Conservation (phyloP, 306 rosid species). For the Hippophae tibetana region DNA sequence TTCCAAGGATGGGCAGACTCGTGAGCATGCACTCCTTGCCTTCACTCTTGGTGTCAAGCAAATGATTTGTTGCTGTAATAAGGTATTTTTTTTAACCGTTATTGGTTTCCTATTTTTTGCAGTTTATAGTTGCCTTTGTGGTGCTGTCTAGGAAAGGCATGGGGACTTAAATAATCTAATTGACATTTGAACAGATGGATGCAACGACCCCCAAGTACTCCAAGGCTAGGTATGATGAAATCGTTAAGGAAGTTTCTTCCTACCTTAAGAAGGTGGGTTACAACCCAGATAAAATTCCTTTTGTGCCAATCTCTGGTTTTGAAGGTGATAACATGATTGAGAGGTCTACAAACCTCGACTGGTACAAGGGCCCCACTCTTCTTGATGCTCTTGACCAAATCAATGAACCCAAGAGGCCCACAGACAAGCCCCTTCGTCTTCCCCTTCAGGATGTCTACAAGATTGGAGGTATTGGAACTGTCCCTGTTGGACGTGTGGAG, state of each 20-base stretch:
- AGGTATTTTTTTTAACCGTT: slow-evolving; percentile 24
- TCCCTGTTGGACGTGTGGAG: slow-evolving; percentile 91
- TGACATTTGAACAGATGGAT: slow-evolving; percentile 49
- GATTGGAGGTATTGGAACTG: slow-evolving; percentile 96
- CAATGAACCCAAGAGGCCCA: slow-evolving; percentile 75
- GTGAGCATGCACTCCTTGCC: slow-evolving; percentile 90
- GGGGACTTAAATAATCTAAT: not conserved
- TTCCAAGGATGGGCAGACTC: slow-evolving; percentile 95
- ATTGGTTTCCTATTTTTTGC: not conserved
- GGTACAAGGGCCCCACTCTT: slow-evolving; percentile 97
- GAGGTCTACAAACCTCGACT: slow-evolving; percentile 83
- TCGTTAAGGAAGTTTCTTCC: slow-evolving; percentile 86
- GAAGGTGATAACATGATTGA: slow-evolving; percentile 95
- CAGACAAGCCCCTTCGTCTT: slow-evolving; percentile 80
- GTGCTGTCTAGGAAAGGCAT: not conserved
- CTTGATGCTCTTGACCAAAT: slow-evolving; percentile 78
- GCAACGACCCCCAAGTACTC: slow-evolving; percentile 90
- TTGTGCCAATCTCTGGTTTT: slow-evolving; percentile 89
- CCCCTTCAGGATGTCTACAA: slow-evolving; percentile 97
- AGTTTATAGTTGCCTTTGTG: not conserved
- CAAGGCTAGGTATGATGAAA: slow-evolving; percentile 77
- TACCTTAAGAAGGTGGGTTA: slow-evolving; percentile 88
- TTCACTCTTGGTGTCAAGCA: slow-evolving; percentile 92
- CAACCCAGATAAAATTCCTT: slow-evolving; percentile 77
- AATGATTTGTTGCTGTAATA: slow-evolving; percentile 91